Percentiles rank a stretch among this genome's conserved stretches.
Evolutionary conservation across 805 yeast genomes (phyloP).

Genomic region (Nakazawaea pomicola): DNA sequence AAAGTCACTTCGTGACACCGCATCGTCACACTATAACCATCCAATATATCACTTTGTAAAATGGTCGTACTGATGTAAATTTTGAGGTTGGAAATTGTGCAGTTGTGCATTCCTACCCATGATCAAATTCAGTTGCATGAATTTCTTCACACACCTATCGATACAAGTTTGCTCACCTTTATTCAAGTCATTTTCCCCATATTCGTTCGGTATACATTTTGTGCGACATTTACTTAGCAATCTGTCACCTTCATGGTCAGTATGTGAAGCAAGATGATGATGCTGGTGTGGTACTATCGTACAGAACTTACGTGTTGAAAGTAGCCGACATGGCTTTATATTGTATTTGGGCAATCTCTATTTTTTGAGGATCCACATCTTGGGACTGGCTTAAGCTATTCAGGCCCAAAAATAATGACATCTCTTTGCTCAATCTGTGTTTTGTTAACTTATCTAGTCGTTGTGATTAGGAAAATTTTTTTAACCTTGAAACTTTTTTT

Average conservation of each 20-base stretch:
- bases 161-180: conserved; percentile 82
- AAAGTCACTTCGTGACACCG: too few species aligned
- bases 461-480: neutral
- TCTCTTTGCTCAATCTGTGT: conserved; percentile 20
- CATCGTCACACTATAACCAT: too few species aligned
- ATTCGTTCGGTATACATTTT: conserved; percentile 84
- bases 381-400: conserved; percentile 37
- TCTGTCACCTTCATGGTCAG: conserved; percentile 21
- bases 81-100: conserved; percentile 41
- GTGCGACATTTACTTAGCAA: conserved; percentile 57
- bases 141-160: conserved; percentile 84
- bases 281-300: too few species aligned
- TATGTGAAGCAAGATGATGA: too few species aligned
- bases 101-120: conserved; percentile 50
- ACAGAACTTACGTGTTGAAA: conserved; percentile 34
- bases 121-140: conserved; percentile 63
- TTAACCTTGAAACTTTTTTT: neutral
- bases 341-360: conserved; percentile 63
- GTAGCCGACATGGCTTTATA: conserved; percentile 58
- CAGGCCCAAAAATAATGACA: conserved; percentile 61
- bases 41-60: too few species aligned
- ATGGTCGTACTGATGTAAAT: too few species aligned
- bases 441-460: too few species aligned
- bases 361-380: conserved; percentile 53
- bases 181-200: conserved; percentile 76